phyloP scores from a whole-genome alignment of 2,329 filamentous ascomycete species.

The Xylariaceae sp. region DNA sequence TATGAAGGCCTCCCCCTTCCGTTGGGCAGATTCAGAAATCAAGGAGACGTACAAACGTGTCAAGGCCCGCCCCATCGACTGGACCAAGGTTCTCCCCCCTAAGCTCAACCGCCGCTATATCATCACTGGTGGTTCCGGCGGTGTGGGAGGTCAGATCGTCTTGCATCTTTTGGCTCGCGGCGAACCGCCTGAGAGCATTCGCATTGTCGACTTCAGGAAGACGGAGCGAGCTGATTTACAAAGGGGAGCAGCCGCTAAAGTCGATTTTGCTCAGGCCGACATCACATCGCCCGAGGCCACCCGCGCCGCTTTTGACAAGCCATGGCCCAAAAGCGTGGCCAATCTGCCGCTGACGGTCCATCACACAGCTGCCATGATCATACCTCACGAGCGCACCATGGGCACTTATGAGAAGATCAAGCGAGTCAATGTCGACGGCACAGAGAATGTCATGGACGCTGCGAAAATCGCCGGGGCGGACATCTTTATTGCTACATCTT shows the following conservation, averaged over 20 bases:
- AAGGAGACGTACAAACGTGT: conserved; percentile 30
- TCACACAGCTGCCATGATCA: conserved; percentile 47
- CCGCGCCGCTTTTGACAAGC: conserved; percentile 37
- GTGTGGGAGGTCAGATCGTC: conserved; percentile 47
- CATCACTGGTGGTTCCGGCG: conserved; percentile 38
- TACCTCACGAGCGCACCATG: conserved; percentile 39
- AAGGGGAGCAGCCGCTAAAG: conserved; percentile 29
- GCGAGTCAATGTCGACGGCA: conserved; percentile 46
- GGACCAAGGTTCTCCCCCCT: conserved; percentile 30
- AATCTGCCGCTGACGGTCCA: conserved; percentile 46
- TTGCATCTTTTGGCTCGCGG: conserved; percentile 45
- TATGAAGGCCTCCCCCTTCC: conserved; percentile 21
- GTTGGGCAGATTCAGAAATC: conserved; percentile 33
- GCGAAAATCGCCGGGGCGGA: conserved; percentile 39
- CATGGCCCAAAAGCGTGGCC: conserved; percentile 38
- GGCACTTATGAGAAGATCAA: conserved; percentile 36
- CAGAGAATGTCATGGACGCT: conserved; percentile 40
- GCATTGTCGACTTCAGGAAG: conserved; percentile 43
- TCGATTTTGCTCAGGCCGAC: conserved; percentile 42
- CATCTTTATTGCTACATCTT: conserved; percentile 45
- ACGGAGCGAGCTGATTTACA: conserved; percentile 38
- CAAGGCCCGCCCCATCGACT: conserved; percentile 28
- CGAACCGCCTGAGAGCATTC: conserved; percentile 42
- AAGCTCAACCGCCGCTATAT: conserved; percentile 35
- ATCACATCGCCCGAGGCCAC: conserved; percentile 39